Percentiles rank a stretch among this genome's conserved stretches.
These are phyloP conservation scores for Apiospora rasikravindrae DNA, from an alignment of 2,329 filamentous ascomycete species.

Conservation along the genomic window DNA sequence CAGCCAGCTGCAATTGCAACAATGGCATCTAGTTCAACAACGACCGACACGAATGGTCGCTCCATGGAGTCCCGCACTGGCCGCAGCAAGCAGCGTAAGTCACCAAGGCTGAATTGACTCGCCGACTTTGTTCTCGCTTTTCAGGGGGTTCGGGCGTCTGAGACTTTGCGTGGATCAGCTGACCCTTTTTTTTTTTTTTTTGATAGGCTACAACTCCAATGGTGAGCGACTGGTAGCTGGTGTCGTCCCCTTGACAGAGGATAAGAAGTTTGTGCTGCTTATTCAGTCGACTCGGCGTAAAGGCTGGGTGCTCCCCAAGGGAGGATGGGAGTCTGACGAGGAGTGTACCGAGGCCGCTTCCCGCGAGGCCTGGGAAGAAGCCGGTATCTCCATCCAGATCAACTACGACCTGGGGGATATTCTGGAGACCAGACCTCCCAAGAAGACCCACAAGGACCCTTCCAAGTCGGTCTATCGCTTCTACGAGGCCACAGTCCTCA, in stretches of 20 bases:
- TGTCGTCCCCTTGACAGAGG: constrained; percentile 84
- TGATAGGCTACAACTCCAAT: constrained; percentile 84
- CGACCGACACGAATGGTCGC: constrained; percentile 44
- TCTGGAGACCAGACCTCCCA: constrained; percentile 80
- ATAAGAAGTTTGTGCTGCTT: constrained; percentile 87
- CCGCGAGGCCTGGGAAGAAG: constrained; percentile 97
- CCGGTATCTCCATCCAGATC: constrained; percentile 85
- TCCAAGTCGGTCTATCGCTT: constrained; percentile 75
- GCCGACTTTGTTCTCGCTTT: constrained; percentile 26
- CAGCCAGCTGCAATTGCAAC: constrained; percentile 28
- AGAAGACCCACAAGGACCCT: constrained; percentile 68
- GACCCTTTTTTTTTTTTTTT: constrained; percentile 30
- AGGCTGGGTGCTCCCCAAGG: constrained; percentile 96
- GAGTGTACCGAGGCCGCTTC: constrained; percentile 82
- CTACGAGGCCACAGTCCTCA: constrained; percentile 86
- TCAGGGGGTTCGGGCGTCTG: not conserved
- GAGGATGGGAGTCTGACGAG: constrained; percentile 97
- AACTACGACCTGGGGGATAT: constrained; percentile 87
- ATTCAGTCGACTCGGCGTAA: constrained; percentile 91
- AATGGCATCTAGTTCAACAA: constrained; percentile 36
- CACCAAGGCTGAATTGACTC: constrained; percentile 5
- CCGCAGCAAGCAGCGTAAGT: constrained; percentile 82
- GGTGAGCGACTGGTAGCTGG: constrained; percentile 96
- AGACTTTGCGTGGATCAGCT: constrained; percentile 19
- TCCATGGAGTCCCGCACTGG: constrained; percentile 77